Evolutionary conservation across 352 stramenopile genomes (phyloP), one percentile per base, ranked within the genome.

Genomic region (Globisporangium ultimum): DNA sequence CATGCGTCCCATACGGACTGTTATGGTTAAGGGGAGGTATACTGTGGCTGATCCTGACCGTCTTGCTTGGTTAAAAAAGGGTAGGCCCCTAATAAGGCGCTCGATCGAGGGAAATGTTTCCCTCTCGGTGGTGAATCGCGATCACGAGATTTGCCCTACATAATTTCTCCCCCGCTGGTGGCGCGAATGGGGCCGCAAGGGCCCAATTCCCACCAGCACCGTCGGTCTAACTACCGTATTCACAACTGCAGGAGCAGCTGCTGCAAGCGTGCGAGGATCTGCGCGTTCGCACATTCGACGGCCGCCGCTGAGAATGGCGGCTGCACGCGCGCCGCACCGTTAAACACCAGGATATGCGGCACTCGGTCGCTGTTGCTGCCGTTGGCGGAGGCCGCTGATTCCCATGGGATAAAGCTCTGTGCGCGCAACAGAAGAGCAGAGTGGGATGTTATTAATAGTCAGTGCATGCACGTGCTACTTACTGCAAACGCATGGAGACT

Each of bases 131-230:
- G 76, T 79, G 79, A 89, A 89, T 89, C 79, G 79, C 63, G 73
- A 89, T 89, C 79, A 86, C 66, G 77, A 89, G 79, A 89, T 89
- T 89, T 89, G 75, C 74, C 68, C 79, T 87, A 71, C 79, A 75
- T 70, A 89, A 89, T 89, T 86, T 89, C 70, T 88, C 54, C 59
- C 38, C 47, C 52, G 67, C 68, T 60, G 61, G 68, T 54, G 59
- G 49, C 57, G 38, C 12, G 60, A 66, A 69, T 66, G 64, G 64
- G 56, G 53, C 61, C 70, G 63, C 53, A 52, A 20, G 48, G 70
- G 75, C 40, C 68, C 75, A 76, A 78, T 80, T 76, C 72, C 40
- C 68, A 49, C 66, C 58, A 59, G 69, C 62, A 61, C 49, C 65
- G 1, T 3, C 8, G 8, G n/a, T n/a, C n/a, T n/a, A n/a, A 41